Percentiles rank a stretch among this genome's conserved stretches.
These are phyloP conservation scores for Rhinocladiella mackenziei DNA, from an alignment of 2,329 filamentous ascomycete species.

Conservation along the genomic window DNA sequence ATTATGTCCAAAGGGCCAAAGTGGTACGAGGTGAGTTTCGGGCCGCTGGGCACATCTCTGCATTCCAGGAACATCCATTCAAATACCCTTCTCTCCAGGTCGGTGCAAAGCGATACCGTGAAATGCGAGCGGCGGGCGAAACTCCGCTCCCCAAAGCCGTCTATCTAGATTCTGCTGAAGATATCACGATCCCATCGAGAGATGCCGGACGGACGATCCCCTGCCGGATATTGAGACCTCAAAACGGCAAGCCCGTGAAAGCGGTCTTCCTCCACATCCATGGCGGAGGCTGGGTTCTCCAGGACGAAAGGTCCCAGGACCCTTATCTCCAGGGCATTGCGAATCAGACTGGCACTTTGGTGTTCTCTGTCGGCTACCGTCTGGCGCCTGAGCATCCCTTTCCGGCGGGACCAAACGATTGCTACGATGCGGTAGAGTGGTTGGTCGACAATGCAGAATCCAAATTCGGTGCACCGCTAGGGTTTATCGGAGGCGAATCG, in stretches of 20 bases:
- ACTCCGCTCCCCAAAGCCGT: slow-evolving; percentile 48
- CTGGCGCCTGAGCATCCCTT: slow-evolving; percentile 58
- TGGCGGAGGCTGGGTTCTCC: slow-evolving; percentile 46
- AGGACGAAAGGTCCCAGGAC: slow-evolving; percentile 41
- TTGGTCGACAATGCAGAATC: slow-evolving; percentile 47
- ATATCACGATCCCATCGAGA: slow-evolving; percentile 50
- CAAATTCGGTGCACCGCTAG: slow-evolving; percentile 41
- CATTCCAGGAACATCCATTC: not conserved
- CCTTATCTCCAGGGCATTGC: slow-evolving; percentile 49
- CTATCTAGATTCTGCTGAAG: slow-evolving; percentile 45
- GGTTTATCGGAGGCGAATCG: slow-evolving; percentile 47
- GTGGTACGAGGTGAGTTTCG: slow-evolving; percentile 49
- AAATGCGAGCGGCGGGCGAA: slow-evolving; percentile 53
- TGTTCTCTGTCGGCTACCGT: slow-evolving; percentile 57
- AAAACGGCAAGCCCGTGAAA: slow-evolving; percentile 39
- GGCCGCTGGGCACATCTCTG: not conserved
- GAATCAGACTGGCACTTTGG: slow-evolving; percentile 46
- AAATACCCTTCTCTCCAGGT: slow-evolving; percentile 36
- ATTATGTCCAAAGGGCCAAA: slow-evolving; percentile 43
- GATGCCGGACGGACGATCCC: slow-evolving; percentile 50
- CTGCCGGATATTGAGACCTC: slow-evolving; percentile 50
- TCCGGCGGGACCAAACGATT: slow-evolving; percentile 54
- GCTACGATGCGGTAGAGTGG: slow-evolving; percentile 54
- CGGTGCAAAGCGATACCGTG: slow-evolving; percentile 52
- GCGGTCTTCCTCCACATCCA: slow-evolving; percentile 56